Evolutionary conservation across 2,329 filamentous ascomycete species (phyloP), one percentile per base, ranked within the genome.

Genomic region (Capronia epimyces): DNA sequence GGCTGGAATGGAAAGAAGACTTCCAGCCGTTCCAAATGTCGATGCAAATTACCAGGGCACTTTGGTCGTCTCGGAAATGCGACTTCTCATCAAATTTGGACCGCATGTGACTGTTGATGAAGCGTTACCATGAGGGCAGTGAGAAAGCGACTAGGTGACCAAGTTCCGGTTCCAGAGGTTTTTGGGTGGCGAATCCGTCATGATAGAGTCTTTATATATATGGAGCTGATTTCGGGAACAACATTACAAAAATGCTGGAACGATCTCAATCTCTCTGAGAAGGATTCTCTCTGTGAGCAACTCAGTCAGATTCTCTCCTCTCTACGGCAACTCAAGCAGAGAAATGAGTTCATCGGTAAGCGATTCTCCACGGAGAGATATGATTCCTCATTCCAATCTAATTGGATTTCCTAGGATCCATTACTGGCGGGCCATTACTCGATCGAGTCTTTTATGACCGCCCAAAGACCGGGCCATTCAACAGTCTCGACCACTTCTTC

Each of bases 141-240:
- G n/a, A 31, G 42, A n/a, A 44, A 34, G 27, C 16, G 27, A 10
- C 42, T 39, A 5, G 45, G 45, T 40, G 10, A 13, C 16, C 32
- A 47, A 43, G 60, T 69, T 15, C 66, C 66, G 6, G 66, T 69
- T 29, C 68, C 67, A 10, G 66, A 70, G 50, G 51, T 70, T 18
- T 69, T 66, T 50, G 65, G 67, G 7, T 70, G 64, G 66, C 56
- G 59, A 10, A 58, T 48, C 2, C 52, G 63, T 20, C 60, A 61
- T 6, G 44, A 53, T 13, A 46, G 62, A 24, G 54, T 47, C 3
- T 68, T 61, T 47, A 62, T 68, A 42, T 68, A 67, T 45, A 69
- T 67, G 65, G 61, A 69, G 46, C 55, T 60, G 43, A 43, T 67
- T 13, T 10, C 59, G 18, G 65, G 62, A 15, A 45, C 49, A 43